Base-by-base conservation (phyloP, 2,329 filamentous ascomycete species). In the Arthroderma uncinatum region DNA sequence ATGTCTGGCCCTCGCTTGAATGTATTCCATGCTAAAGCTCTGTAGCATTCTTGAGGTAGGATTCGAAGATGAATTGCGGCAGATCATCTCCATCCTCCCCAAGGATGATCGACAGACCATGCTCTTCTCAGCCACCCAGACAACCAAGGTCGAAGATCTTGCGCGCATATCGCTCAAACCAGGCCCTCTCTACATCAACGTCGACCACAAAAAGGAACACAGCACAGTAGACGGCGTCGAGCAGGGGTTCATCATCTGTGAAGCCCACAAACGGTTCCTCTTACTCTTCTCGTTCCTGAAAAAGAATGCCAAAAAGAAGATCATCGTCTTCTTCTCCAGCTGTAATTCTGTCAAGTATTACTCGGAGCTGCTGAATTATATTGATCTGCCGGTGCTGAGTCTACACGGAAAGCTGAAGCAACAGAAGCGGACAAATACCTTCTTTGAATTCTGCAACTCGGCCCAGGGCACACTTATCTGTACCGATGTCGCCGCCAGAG, bases 41-140 rank as follows among this genome's bases (percentile, higher is more conserved):
- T 33, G n/a, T 36, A 53, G 50, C 40, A 96, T 98, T 61, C 77
- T 98, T 47, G 93, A 98, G 75, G 89, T 96, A 61, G 92, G 93
- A 65, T 98, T 98, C 78, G 93, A 98, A 73, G 93, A 97, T 68
- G 93, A 98, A 75, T 95, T 98, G 87, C 82, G 89, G 62, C 86
- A 94, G 71, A 95, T 98, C 64, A 85, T 97, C 72, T 94, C 94
- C 78, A 93, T 97, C 57, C 76, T 97, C 16, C 89, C 91, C 50
- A 86, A 86, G 64, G 85, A 94, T 58, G 83, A 91, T 63, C 79
- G 93, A 59, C 92, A 97, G 73, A 96, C 91, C 0, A 93, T 95
- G 85, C 82, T 98, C n/a, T 98, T 98, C 79, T 96, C 90, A 12
- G 93, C 93, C 12, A 98, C 93, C 3, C 93, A 97, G 73, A 98